These are phyloP conservation scores for Skeletonema tropicum DNA, from an alignment of 108 stramenopile genomes.

Conservation along the genomic window DNA sequence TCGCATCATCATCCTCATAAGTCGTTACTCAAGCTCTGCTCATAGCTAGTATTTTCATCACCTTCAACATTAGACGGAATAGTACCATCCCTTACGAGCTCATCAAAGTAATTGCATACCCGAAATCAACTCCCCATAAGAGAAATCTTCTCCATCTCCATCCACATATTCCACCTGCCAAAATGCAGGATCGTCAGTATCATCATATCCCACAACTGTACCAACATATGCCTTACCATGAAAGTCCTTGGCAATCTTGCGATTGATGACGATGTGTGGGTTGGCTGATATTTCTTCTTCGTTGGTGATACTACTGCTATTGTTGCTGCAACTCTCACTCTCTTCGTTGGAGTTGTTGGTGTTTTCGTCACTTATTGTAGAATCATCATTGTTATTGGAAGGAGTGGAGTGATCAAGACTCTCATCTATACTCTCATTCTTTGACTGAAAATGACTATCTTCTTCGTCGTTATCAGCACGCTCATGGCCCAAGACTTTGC, in stretches of 20 bases:
- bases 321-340: background rate
- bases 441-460: slow-evolving; percentile 6
- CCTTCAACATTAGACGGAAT: background rate
- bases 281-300: background rate
- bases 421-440: background rate
- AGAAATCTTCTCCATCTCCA: slow-evolving; percentile 3
- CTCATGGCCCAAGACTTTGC: background rate
- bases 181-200: background rate
- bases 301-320: background rate
- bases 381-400: background rate
- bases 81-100: background rate
- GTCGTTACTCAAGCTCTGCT: slow-evolving; percentile 1
- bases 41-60: background rate
- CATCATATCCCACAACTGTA: background rate
- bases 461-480: background rate
- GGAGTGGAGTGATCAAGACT: slow-evolving; percentile 5
- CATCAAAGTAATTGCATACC: slow-evolving; percentile 1
- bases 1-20: slow-evolving; percentile 29
- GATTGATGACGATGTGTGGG: background rate
- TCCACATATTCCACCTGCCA: background rate
- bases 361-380: background rate
- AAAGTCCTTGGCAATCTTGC: slow-evolving; percentile 8
- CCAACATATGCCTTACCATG: background rate
- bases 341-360: background rate
- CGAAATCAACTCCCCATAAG: slow-evolving; percentile 3